Conservation (phyloP, 2,329 filamentous ascomycete genomes). For the Ophiostoma ips region DNA sequence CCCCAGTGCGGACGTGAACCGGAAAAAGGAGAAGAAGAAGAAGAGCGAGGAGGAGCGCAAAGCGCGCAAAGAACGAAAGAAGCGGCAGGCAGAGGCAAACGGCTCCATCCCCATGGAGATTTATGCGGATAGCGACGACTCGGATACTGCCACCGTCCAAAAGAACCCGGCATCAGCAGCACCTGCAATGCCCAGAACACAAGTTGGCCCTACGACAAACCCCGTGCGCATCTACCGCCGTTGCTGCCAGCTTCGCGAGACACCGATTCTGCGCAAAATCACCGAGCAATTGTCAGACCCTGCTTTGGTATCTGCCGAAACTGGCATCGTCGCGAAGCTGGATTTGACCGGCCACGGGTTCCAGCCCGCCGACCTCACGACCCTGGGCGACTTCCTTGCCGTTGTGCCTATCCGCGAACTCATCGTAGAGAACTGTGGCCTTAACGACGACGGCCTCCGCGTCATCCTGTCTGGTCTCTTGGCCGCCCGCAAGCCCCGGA, state of each 20-base stretch:
- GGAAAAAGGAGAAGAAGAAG: conserved; percentile 94
- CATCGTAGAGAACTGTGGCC: conserved; percentile 70
- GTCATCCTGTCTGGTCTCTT: conserved; percentile 77
- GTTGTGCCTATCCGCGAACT: conserved; percentile 83
- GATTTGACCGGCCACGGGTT: conserved; percentile 77
- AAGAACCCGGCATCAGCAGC: conserved; percentile 18
- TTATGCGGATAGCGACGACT: conserved; percentile 53
- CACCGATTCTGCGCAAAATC: conserved; percentile 79
- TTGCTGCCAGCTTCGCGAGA: conserved; percentile 88
- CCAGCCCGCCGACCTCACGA: conserved; percentile 69
- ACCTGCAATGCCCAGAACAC: conserved; percentile 31
- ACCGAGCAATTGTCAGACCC: conserved; percentile 72
- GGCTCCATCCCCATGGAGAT: conserved; percentile 77
- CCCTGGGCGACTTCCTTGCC: conserved; percentile 84
- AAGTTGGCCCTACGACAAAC: conserved; percentile 70
- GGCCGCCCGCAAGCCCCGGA: conserved; percentile 56
- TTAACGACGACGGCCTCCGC: conserved; percentile 76
- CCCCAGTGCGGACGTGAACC: conserved; percentile 27
- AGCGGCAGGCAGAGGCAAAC: conserved; percentile 73
- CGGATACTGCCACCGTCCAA: conserved; percentile 17
- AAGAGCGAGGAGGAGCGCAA: conserved; percentile 85
- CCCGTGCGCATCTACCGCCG: conserved; percentile 84
- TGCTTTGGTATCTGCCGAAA: conserved; percentile 48
- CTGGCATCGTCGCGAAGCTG: conserved; percentile 67
- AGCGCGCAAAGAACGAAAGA: conserved; percentile 78